phyloP scores from a whole-genome alignment of 345 rosid species.

The Orychophragmus violaceus region DNA sequence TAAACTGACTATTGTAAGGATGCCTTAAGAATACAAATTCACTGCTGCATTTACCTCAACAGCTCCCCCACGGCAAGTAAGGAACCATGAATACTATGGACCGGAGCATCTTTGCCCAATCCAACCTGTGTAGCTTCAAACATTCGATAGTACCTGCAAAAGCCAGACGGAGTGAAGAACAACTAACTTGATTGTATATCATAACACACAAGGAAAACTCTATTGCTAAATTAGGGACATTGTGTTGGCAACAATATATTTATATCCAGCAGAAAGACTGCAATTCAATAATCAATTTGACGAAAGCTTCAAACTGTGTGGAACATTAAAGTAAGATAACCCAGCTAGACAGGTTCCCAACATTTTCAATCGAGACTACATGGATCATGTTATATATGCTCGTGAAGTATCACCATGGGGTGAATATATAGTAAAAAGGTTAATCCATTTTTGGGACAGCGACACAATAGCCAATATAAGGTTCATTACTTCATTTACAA shows the following conservation, averaged over 20 bases:
- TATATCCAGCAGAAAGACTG: background rate
- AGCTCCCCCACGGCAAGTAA: constrained; percentile 99
- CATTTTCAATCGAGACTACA: constrained; percentile 3
- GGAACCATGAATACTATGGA: constrained; percentile 98
- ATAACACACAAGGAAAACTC: constrained; percentile 15
- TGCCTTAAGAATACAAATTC: constrained; percentile 1
- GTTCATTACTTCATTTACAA: background rate
- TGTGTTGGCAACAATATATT: background rate
- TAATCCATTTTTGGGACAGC: background rate
- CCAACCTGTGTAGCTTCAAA: constrained; percentile 99
- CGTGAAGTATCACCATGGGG: background rate
- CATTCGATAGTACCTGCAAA: constrained; percentile 90
- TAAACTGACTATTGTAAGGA: background rate
- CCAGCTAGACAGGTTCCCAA: background rate
- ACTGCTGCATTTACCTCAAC: constrained; percentile 53
- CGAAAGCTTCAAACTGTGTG: background rate
- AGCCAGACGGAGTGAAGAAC: constrained; percentile 15
- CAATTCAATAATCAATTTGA: constrained; percentile 1
- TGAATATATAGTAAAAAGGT: background rate
- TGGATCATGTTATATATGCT: background rate
- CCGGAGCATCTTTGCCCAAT: constrained; percentile 83
- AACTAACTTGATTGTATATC: background rate
- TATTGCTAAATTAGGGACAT: background rate
- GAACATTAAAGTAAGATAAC: constrained; percentile 3
- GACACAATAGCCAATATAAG: background rate